Evolutionary conservation across 1,284 basidiomycete genomes (phyloP).

Genomic region (Leccinum variabile): DNA sequence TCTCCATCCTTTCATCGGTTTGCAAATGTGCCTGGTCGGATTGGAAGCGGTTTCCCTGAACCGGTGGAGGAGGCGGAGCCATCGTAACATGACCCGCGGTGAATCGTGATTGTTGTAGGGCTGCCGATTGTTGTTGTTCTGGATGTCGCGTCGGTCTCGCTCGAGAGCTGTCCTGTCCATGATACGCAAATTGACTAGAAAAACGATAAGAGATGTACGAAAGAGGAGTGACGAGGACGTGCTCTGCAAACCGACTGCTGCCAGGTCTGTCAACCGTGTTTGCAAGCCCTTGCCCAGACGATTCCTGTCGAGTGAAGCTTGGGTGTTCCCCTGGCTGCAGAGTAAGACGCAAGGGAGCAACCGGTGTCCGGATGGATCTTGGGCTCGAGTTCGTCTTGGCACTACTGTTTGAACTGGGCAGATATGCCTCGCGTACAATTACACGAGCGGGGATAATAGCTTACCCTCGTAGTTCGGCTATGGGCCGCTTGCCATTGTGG

Average conservation of each 20-base stretch:
- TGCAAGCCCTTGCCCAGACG: conserved; percentile 25
- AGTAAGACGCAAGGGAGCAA: conserved; percentile 59
- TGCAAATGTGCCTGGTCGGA: conserved; percentile 11
- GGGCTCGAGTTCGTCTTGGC: conserved; percentile 56
- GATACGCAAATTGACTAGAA: conserved; percentile 61
- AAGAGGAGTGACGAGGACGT: conserved; percentile 24
- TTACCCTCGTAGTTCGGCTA: conserved; percentile 49
- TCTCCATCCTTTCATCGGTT: conserved; percentile 12
- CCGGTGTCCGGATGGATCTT: conserved; percentile 47
- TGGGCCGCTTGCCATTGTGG: conserved; percentile 63
- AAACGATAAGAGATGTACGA: conserved; percentile 14
- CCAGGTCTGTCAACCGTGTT: conserved; percentile 39
- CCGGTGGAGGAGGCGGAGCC: conserved; percentile 28
- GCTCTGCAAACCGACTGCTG: conserved; percentile 51
- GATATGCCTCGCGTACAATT: conserved; percentile 16
- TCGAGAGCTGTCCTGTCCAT: conserved; percentile 43
- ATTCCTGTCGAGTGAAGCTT: conserved; percentile 39
- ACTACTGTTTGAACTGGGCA: conserved; percentile 27
- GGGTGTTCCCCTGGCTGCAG: conserved; percentile 55
- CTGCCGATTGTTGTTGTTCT: conserved; percentile 39
- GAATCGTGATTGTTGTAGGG: conserved; percentile 22
- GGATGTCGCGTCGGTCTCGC: conserved; percentile 36
- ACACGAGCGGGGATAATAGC: conserved; percentile 19
- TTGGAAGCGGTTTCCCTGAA: conserved; percentile 31
- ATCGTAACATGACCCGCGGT: conserved; percentile 20